Evolutionary conservation across 495 filamentous ascomycete genomes (phyloP).

Genomic region (Trichoderma virens): DNA sequence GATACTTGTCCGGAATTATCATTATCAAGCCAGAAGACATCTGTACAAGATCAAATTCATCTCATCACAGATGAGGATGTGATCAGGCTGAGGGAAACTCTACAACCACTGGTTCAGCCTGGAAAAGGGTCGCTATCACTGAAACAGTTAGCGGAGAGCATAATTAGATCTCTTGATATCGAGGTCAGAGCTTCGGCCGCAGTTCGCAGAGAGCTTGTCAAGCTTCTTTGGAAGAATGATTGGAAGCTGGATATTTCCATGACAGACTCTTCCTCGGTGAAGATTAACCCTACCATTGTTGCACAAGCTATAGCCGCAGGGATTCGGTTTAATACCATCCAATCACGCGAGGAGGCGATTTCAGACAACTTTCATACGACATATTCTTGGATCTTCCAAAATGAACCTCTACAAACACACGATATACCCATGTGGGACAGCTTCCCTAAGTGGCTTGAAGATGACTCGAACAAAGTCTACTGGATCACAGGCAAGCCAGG

Average conservation of each 20-base stretch:
- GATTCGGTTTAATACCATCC: not conserved
- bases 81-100: not conserved
- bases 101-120: not conserved
- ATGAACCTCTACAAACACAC: not conserved
- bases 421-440: constrained; percentile 4
- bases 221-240: not conserved
- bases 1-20: not conserved
- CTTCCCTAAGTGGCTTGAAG: constrained; percentile 12
- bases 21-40: not conserved
- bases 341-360: not conserved
- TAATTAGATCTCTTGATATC: not conserved
- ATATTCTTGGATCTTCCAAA: not conserved
- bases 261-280: not conserved
- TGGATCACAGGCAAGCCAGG: constrained; percentile 16
- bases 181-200: not conserved
- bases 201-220: not conserved
- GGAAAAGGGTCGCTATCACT: not conserved
- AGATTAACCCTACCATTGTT: not conserved
- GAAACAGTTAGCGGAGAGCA: not conserved
- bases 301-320: not conserved
- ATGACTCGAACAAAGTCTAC: not conserved
- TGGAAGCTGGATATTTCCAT: not conserved
- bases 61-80: not conserved
- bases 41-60: not conserved
- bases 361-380: not conserved